Conservation (phyloP, 164 flowering plant species). For the Chimonanthus praecox region DNA sequence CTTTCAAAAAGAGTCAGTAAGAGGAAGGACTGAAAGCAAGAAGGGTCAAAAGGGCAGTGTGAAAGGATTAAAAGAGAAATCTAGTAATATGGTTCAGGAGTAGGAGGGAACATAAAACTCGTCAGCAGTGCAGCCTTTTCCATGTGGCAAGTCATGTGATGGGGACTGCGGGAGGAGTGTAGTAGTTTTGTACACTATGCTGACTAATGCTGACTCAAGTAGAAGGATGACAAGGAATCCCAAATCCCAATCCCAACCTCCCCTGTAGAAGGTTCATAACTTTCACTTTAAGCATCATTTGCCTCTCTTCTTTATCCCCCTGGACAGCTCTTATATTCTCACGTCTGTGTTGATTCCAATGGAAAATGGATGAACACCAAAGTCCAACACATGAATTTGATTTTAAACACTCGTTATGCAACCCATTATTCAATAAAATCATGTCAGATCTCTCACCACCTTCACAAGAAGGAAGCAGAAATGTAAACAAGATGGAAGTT, state of each 20-base stretch:
- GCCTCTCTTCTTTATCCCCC: not conserved
- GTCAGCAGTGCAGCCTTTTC: not conserved
- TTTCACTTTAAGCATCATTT: not conserved
- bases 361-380: no score
- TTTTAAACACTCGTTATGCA: no score
- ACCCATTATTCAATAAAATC: not conserved
- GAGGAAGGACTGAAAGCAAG: no score
- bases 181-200: not conserved
- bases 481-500: not conserved
- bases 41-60: no score
- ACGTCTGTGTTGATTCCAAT: not conserved
- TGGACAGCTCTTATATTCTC: not conserved
- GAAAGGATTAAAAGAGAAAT: no score
- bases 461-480: not conserved
- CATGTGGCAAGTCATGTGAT: not conserved
- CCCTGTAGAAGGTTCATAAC: not conserved
- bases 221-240: not conserved
- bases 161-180: not conserved
- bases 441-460: not conserved
- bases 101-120: not conserved
- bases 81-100: no score
- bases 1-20: no score
- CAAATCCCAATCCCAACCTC: not conserved
- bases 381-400: not conserved
- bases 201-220: not conserved